Conservation (phyloP, 1,284 basidiomycete species). For the Pseudozyma sp. region DNA sequence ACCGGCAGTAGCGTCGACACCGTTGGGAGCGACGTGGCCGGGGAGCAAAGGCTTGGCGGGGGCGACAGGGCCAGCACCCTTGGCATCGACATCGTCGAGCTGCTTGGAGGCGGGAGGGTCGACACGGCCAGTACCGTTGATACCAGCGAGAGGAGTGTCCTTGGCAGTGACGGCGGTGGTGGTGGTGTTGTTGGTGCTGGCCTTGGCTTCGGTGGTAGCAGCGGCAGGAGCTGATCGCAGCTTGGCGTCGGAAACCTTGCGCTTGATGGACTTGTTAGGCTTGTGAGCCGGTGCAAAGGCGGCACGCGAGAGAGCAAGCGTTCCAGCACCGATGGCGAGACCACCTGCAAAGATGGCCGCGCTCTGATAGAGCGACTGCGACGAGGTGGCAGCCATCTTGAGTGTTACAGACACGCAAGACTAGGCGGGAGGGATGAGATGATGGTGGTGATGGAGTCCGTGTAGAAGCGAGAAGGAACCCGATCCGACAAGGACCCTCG, state of each 20-base stretch:
- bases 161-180: slow-evolving; percentile 37
- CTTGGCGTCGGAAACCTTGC: slow-evolving; percentile 55
- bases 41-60: slow-evolving; percentile 38
- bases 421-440: slow-evolving; percentile 2
- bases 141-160: slow-evolving; percentile 23
- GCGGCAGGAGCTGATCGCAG: slow-evolving; percentile 18
- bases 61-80: slow-evolving; percentile 37
- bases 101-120: slow-evolving; percentile 51
- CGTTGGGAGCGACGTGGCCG: slow-evolving; percentile 41
- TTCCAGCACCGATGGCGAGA: slow-evolving; percentile 63
- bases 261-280: slow-evolving; percentile 57
- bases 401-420: slow-evolving; percentile 16
- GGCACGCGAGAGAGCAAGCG: slow-evolving; percentile 56
- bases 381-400: slow-evolving; percentile 49
- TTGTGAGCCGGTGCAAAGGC: slow-evolving; percentile 60
- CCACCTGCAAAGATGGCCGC: slow-evolving; percentile 65
- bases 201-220: slow-evolving; percentile 1
- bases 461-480: background rate
- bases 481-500: background rate
- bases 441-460: slow-evolving; percentile 2
- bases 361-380: slow-evolving; percentile 56
- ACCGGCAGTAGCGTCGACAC: slow-evolving; percentile 44
- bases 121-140: slow-evolving; percentile 30
- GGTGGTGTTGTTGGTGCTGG: slow-evolving; percentile 4
- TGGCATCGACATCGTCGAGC: slow-evolving; percentile 54